Base-by-base conservation (phyloP, 805 yeast species). In the Zygosaccharomyces gambellarensis region DNA sequence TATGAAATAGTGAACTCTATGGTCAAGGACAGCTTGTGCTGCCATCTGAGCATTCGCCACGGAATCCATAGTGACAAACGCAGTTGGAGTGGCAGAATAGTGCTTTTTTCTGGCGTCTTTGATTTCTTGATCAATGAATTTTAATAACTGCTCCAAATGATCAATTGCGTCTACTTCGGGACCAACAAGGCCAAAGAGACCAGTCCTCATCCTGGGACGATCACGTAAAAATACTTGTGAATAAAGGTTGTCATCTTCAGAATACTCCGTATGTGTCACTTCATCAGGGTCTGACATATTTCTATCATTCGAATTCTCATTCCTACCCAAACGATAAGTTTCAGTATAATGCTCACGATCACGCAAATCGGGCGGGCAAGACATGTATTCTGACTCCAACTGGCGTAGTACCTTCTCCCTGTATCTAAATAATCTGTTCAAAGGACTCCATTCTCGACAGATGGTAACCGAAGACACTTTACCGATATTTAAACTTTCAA, bases 41-140 rank as follows among this genome's bases (percentile, higher is more conserved):
- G 94, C 84, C 87, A 90, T 85, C 65, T 92, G 99, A 2, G 98
- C 97, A 56, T 90, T 83, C 0, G 97, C 96, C 3, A 90, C 97
- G 0, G 94, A 79, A 55, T 87, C 92, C 96, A 92, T 87, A 0
- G 98, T 94, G 7, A 92, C 81, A 67, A 92, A 92, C 0, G 98
- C 97, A 2, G 92, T 85, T 27, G 95, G 89, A 0, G 95, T 87
- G 0, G 96, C 85, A 0, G 87, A 81, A 60, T 82, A 87, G 54
- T 85, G 85, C 45, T 82, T 75, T 28, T 70, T 71, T 47, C 96
- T 76, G 1, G 92, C 87, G 25, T 74, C 70, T 5, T 63, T 41
- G 43, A 92, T 90, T 57, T 83, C 84, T 46, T 75, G 79, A 60
- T 92, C 98, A 11, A 90, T 67, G 3, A 76, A 75, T 22, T 79